These are phyloP conservation scores for Boechera divaricarpa DNA, from an alignment of 345 rosid species.

Conservation along the genomic window DNA sequence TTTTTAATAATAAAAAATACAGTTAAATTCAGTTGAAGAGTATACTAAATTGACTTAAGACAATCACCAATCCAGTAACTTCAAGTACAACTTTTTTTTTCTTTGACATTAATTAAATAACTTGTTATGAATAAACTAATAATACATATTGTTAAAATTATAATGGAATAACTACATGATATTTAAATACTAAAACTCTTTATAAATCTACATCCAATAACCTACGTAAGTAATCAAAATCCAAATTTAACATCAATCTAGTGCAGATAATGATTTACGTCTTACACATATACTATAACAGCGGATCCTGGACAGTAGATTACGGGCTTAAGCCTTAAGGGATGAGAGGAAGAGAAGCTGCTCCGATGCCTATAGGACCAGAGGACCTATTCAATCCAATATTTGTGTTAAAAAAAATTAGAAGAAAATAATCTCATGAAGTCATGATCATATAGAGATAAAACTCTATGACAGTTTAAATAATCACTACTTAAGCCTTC, in stretches of 20 bases:
- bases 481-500: too few species aligned
- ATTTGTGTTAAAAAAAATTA: too few species aligned
- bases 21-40: too few species aligned
- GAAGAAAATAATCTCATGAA: too few species aligned
- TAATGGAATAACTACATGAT: not conserved
- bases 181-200: not conserved
- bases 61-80: not conserved
- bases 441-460: too few species aligned
- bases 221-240: not conserved
- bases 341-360: too few species aligned
- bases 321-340: too few species aligned
- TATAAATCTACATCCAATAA: not conserved
- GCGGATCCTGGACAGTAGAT: not conserved
- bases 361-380: too few species aligned
- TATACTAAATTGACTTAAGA: not conserved
- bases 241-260: not conserved
- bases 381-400: too few species aligned
- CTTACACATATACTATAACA: not conserved
- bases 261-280: not conserved
- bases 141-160: not conserved
- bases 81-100: too few species aligned
- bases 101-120: not conserved
- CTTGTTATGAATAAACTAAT: not conserved
- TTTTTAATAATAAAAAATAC: too few species aligned
- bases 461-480: too few species aligned